Evolutionary conservation across 371 early-diverging fungal genomes (phyloP).

Genomic region (Rhizopus sp.): DNA sequence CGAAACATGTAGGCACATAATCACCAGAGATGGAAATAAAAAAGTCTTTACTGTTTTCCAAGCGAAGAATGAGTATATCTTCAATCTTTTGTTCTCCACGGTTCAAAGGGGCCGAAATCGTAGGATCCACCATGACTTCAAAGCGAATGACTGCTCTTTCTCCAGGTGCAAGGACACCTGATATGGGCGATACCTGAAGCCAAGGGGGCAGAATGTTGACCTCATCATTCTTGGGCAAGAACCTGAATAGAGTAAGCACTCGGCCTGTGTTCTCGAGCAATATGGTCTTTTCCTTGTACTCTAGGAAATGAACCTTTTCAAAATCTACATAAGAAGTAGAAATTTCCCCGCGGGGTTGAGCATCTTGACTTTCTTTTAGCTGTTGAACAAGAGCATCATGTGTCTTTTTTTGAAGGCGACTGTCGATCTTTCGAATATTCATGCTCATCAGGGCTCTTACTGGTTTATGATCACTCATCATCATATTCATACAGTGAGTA

Average conservation of each 20-base stretch:
- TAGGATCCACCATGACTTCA: conserved; percentile 67
- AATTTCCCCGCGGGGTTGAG: conserved; percentile 74
- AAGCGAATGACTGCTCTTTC: conserved; percentile 66
- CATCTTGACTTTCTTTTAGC: conserved; percentile 80
- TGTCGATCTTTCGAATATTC: conserved; percentile 56
- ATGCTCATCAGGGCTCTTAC: conserved; percentile 73
- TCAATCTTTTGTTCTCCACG: conserved; percentile 62
- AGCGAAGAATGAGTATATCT: conserved; percentile 80
- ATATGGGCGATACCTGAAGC: conserved; percentile 66
- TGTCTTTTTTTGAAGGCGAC: conserved; percentile 54
- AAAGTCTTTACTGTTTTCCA: conserved; percentile 81
- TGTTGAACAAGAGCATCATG: conserved; percentile 66
- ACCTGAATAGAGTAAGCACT: conserved; percentile 69
- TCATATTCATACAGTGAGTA: conserved; percentile 62
- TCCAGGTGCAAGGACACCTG: conserved; percentile 73
- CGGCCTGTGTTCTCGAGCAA: conserved; percentile 78
- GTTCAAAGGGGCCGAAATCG: conserved; percentile 68
- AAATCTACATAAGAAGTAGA: conserved; percentile 68
- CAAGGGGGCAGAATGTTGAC: conserved; percentile 61
- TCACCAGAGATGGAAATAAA: conserved; percentile 76
- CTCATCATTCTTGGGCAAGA: conserved; percentile 67
- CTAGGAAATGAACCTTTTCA: conserved; percentile 76
- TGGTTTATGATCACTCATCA: conserved; percentile 92
- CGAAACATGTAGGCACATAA: conserved; percentile 78
- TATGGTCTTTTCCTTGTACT: conserved; percentile 56